phyloP scores from a whole-genome alignment of 306 rosid species.

The Cucurbita argyrosperma region DNA sequence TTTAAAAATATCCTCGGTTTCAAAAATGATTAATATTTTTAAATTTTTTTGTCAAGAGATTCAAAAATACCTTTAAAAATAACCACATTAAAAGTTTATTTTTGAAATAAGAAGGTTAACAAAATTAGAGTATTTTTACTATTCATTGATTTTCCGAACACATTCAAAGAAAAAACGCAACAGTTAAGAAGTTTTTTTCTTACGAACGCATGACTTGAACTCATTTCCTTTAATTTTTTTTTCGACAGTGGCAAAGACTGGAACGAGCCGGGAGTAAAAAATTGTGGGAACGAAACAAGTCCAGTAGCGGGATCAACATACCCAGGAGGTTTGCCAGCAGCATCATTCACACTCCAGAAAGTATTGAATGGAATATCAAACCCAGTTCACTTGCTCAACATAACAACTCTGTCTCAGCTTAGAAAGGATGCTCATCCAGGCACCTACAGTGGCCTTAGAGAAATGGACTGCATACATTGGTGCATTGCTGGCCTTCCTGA shows the following conservation, averaged over 20 bases:
- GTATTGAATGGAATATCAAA: conserved; percentile 22
- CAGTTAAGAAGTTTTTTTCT: too few species aligned
- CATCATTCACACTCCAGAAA: conserved; percentile 20
- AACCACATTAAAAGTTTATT: too few species aligned
- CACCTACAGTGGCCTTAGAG: conserved; percentile 27
- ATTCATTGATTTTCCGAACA: too few species aligned
- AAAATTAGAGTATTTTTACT: too few species aligned
- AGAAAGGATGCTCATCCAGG: conserved; percentile 73
- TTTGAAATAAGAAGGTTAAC: too few species aligned
- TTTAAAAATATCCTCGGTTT: too few species aligned
- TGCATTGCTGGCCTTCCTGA: conserved; percentile 59
- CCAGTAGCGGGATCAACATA: conserved; percentile 44
- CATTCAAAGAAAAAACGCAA: too few species aligned
- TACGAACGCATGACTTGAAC: too few species aligned
- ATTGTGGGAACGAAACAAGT: conserved; percentile 38
- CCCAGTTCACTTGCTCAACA: conserved; percentile 36
- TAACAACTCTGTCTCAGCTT: conserved; percentile 49
- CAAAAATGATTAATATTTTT: too few species aligned
- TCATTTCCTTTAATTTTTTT: not conserved
- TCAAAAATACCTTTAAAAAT: too few species aligned
- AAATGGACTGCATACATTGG: conserved; percentile 77
- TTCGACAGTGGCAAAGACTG: conserved; percentile 29
- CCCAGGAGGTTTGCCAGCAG: conserved; percentile 27
- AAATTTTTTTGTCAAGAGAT: too few species aligned
- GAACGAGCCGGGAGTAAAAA: conserved; percentile 28